Base-by-base conservation (phyloP, 305 asterid species). In the Caryopteris hybrid region DNA sequence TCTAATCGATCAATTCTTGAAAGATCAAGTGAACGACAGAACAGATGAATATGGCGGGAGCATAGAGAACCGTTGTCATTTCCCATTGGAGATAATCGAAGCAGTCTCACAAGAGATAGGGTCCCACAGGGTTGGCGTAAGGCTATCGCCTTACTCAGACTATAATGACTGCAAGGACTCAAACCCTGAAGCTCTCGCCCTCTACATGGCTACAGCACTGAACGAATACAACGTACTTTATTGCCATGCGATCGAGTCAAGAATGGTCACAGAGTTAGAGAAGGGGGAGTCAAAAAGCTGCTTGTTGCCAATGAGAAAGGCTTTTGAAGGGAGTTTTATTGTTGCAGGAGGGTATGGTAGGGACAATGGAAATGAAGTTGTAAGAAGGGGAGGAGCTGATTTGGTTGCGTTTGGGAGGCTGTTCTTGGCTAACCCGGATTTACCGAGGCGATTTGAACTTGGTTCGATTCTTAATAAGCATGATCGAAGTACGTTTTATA, bases 381-480 rank as follows among this genome's bases (percentile, higher is more conserved):
- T 81, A 9, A 74, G 55, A 10, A 71, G 55, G 0, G 50, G 50
- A 4, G 66, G 56, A 33, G 73, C 86, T 0, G 83, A 86, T 31
- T 42, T 86, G 39, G 51, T 84, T 1, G 71, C 89, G 0, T 79
- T 16, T 23, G 89, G 92, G 33, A 76, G 87, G 7, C 31, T 65
- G 57, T 80, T 81, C 73, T 74, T 85, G 85, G 81, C 88, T 0
- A 85, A 83, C 61, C 91, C 84, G 0, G 86, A 85, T 50, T 65
- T 83, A 10, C 88, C 88, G 0, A 75, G 25, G 27, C 68, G 84
- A 29, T 81, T 16, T 22, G 79, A 76, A 64, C 29, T 74, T 46
- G 79, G 75, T 50, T 78, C 83, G 1, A 70, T 71, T 13, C 75
- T 81, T 14, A 85, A 76, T 36, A 66, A 68, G 71, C 78, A 73